Conservation (phyloP, 768 basidiomycete species). For the Dentipellis fragilis region DNA sequence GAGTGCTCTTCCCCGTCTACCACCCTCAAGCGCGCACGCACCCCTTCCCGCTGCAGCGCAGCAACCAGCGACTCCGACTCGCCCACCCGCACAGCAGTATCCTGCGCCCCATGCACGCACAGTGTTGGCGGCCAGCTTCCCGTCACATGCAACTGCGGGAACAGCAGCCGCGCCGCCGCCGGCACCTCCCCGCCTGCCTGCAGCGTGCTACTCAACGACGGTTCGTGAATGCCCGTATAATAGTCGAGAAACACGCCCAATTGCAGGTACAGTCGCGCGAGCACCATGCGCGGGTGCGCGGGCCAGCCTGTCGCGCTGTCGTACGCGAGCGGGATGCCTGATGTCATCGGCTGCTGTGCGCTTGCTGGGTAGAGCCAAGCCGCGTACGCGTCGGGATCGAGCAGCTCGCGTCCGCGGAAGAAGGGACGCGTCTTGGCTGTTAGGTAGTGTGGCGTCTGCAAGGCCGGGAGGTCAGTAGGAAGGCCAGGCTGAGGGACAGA, state of each 20-base stretch:
- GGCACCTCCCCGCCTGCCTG: constrained; percentile 18
- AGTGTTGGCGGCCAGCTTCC: constrained; percentile 35
- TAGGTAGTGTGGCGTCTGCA: constrained; percentile 42
- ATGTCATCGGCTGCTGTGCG: constrained; percentile 15
- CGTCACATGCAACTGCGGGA: constrained; percentile 35
- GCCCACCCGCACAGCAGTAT: constrained; percentile 32
- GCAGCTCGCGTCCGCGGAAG: constrained; percentile 43
- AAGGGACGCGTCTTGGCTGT: constrained; percentile 38
- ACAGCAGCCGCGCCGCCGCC: constrained; percentile 23
- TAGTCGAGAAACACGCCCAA: constrained; percentile 50
- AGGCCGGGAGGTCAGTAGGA: neutral
- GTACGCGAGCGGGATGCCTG: constrained; percentile 39
- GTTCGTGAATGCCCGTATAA: constrained; percentile 33
- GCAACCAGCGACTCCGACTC: constrained; percentile 31
- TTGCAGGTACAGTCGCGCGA: constrained; percentile 49
- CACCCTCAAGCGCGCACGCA: constrained; percentile 25
- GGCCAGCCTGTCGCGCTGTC: constrained; percentile 48
- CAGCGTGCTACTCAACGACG: constrained; percentile 38
- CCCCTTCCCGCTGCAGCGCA: constrained; percentile 26
- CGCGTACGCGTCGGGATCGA: constrained; percentile 36
- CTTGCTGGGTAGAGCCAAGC: constrained; percentile 38
- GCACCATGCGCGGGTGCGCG: constrained; percentile 51
- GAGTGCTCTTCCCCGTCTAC: constrained; percentile 41
- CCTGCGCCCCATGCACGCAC: constrained; percentile 37
- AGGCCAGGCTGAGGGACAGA: neutral